Evolutionary conservation across 2,329 filamentous ascomycete genomes (phyloP), one percentile per base, ranked within the genome.

Genomic region (Pleomassaria siparia): DNA sequence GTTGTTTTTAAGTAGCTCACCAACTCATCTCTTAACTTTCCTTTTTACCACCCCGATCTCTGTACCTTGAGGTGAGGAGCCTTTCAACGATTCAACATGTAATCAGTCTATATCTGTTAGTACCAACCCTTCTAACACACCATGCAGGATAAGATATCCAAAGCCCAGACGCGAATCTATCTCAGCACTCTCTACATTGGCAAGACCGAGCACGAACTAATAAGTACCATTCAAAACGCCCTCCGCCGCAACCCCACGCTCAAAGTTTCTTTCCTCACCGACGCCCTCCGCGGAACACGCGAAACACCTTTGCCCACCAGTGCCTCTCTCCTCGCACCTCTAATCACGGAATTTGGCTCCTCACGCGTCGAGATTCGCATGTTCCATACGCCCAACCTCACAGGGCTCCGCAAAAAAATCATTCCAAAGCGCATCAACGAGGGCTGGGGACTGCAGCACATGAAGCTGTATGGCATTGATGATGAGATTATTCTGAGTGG

Each of bases 311-410:
- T 89, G 12, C 80, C 91, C 39, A 95, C 91, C 56, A 94, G 87
- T 70, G 94, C 91, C 2, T 96, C 91, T 10, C 78, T 99, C 11
- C 80, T 99, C 29, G 88, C 86, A 5, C 87, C 91, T 0, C 75
- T 99, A n/a, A 80, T 96, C 10, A 74, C 80, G 6, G 89, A 96
- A 59, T 95, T 96, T 72, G 91, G 92, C 0, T 69, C 84, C 4
- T 84, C 89, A 1, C 82, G 92, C 29, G 91, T 99, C 32, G 90
- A 96, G 64, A 84, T 99, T 54, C 87, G 91, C 60, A 95, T 99
- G 91, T 99, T 95, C 66, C 94, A 99, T 72, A 99, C 94, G 1
- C 94, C 94, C 0, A 99, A 99, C 63, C 74, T 99, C 54, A 95
- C 89, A 2, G 94, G 94, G 0, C 60, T 95, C 47, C 83, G 86